Base-by-base conservation (phyloP, 2,329 filamentous ascomycete genomes). In the Coleophoma eucalyptorum region DNA sequence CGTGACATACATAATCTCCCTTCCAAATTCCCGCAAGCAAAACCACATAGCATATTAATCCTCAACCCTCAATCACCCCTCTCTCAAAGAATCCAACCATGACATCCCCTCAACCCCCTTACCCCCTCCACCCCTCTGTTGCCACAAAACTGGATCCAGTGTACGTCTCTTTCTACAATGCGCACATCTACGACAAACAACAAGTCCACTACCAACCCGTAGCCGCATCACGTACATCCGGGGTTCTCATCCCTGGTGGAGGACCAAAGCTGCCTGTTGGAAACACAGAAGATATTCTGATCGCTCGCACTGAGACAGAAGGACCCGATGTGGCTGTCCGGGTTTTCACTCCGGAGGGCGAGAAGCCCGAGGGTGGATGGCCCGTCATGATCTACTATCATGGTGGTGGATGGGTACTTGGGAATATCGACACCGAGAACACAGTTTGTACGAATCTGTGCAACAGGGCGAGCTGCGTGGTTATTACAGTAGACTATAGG, bases 391-490 rank as follows among this genome's bases (percentile, higher is more conserved):
- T 83, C 3, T 84, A 80, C 60, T 79, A 74, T 57, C 80, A 83
- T 56, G 80, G 79, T 4, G 79, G 79, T 1, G 80, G 79, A 3
- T 83, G 78, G 78, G 78, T 82, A 3, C 57, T 82, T 31, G 79
- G 79, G 0, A 79, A 75, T 43, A 79, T 82, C 41, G 71, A 78
- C 52, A 81, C 77, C 0, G 80, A 83, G 65, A 82, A 83, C 55
- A 70, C 72, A 4, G 74, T 82, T 3, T 77, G 76, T 46, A 74
- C 77, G n/a, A 74, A 81, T 56, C 61, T 83, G 11, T 80, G 77
- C 54, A 68, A 69, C 19, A 67, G 76, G 11, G 72, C 70, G 0
- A 71, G 70, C 7, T 77, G 72, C 50, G 76, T 82, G 0, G 77
- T 82, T 1, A 68, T 82, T n/a, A 72, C 73, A 1, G 74, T 78